phyloP scores from a whole-genome alignment of 306 rosid genomes.

The Carpinus fangiana region DNA sequence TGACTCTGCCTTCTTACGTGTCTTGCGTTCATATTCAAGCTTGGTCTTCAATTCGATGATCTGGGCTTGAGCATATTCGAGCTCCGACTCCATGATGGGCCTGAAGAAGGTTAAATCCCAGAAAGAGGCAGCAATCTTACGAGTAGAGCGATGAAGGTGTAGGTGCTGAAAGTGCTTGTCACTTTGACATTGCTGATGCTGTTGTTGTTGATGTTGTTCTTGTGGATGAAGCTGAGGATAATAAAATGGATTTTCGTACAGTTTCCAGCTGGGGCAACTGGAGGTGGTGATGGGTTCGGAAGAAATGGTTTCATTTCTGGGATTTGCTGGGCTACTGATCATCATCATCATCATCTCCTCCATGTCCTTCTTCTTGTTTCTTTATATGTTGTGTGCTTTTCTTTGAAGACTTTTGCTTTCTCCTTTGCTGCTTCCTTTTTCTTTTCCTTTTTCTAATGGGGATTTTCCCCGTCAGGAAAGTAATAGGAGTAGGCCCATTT shows the following conservation, averaged over 20 bases:
- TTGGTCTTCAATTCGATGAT: slow-evolving; percentile 42
- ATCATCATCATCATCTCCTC: slow-evolving; percentile 44
- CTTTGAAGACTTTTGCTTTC: slow-evolving; percentile 16
- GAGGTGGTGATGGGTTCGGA: slow-evolving; percentile 31
- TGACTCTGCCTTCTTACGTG: slow-evolving; percentile 41
- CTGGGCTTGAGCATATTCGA: slow-evolving; percentile 41
- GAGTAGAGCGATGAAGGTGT: slow-evolving; percentile 38
- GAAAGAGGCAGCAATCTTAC: slow-evolving; percentile 45
- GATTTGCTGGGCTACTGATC: slow-evolving; percentile 31
- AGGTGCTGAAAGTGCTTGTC: slow-evolving; percentile 27
- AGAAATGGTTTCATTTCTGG: slow-evolving; percentile 25
- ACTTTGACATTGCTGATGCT: slow-evolving; percentile 18
- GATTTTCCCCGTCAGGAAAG: slow-evolving; percentile 20
- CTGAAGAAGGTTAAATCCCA: slow-evolving; percentile 43
- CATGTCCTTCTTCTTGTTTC: slow-evolving; percentile 25
- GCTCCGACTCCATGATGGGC: slow-evolving; percentile 38
- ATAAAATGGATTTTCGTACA: slow-evolving; percentile 61
- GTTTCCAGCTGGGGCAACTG: slow-evolving; percentile 55
- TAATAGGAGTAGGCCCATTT: slow-evolving; percentile 35
- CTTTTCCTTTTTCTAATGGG: slow-evolving; percentile 24
- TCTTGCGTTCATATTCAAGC: slow-evolving; percentile 45
- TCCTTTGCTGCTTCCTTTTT: slow-evolving; percentile 17
- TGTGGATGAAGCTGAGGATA: slow-evolving; percentile 27
- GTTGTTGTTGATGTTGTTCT: neutral
- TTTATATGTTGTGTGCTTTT: neutral